Base-by-base conservation (phyloP, 176 grass and related monocot genomes). In the Leersia perrieri region DNA sequence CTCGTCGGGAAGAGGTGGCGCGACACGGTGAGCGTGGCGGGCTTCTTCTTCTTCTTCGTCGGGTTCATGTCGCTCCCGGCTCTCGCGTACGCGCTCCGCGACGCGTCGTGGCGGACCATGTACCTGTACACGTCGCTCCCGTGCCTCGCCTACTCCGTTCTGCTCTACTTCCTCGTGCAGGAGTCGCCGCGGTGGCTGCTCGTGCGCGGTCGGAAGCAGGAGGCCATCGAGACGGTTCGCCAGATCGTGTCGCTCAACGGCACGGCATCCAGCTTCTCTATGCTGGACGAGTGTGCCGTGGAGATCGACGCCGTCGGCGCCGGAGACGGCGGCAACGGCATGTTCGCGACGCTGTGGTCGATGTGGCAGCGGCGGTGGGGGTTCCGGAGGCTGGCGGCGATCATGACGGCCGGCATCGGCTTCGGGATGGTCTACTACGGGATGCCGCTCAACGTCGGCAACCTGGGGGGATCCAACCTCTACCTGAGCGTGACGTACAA, bases 141-240 rank as follows among this genome's bases (percentile, higher is more conserved):
- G 1, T 87, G 66, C 28, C 70, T 94, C 64, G 91, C 73, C 77
- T 98, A 94, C 68, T 36, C 90, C 72, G 11, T 85, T 51, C 57
- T 98, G 8, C 11, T 94, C 8, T 44, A 83, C 68, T 83, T 83
- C 41, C 28, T 85, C 74, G 84, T 90, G 35, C 88, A 87, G 23
- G 95, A 98, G 79, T 98, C 92, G 25, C 95, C 95, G 22, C 81
- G 92, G 65, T 98, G 95, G 95, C 90, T 98, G n/a, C 76, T 94
- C 27, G 92, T 98, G 80, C 92, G 95, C 15, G 92, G 90, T 1
- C 86, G 80, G 18, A 90, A 85, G 81, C 85, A 89, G 39, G 90
- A 98, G 67, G 92, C 95, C 68, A 88, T 94, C 45, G 70, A 85
- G 33, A 78, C 78, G 55, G 83, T 98, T 23, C 87, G 71, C 80